Percentiles rank a stretch among this genome's conserved stretches.
Evolutionary conservation across 441 rosid species (phyloP).

Genomic region (Metrosideros polymorpha): DNA sequence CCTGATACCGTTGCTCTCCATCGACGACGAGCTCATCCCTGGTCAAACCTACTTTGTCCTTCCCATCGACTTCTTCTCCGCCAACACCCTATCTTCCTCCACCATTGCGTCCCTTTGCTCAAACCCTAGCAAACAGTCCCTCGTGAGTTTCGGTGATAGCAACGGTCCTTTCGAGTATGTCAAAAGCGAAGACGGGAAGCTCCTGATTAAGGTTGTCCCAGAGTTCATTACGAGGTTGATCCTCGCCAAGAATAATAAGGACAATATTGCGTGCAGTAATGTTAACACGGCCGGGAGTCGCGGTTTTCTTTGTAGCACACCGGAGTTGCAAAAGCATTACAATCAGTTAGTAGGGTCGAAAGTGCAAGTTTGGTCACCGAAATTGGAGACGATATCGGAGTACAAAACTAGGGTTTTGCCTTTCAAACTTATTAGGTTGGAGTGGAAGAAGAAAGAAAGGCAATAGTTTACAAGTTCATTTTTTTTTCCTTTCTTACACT

Average conservation of each 20-base stretch:
- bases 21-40: not conserved
- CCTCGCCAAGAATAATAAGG: not conserved
- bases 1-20: not conserved
- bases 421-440: constrained; percentile 42
- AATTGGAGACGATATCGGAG: constrained; percentile 75
- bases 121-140: not conserved
- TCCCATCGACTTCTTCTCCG: not conserved
- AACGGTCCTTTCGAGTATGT: not conserved
- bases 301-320: not conserved
- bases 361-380: constrained; percentile 81
- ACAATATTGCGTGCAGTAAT: not conserved
- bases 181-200: not conserved
- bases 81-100: not conserved
- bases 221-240: not conserved
- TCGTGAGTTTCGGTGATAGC: not conserved
- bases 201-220: not conserved
- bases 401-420: constrained; percentile 61
- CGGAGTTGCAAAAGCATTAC: constrained; percentile 6
- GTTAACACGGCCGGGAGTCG: not conserved
- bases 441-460: constrained; percentile 24
- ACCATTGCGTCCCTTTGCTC: not conserved
- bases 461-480: not conserved
- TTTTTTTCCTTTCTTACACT: not conserved
- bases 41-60: not conserved
- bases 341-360: not conserved